These are phyloP conservation scores for Macroventuria anomochaeta DNA, from an alignment of 2,329 filamentous ascomycete genomes.

Conservation along the genomic window DNA sequence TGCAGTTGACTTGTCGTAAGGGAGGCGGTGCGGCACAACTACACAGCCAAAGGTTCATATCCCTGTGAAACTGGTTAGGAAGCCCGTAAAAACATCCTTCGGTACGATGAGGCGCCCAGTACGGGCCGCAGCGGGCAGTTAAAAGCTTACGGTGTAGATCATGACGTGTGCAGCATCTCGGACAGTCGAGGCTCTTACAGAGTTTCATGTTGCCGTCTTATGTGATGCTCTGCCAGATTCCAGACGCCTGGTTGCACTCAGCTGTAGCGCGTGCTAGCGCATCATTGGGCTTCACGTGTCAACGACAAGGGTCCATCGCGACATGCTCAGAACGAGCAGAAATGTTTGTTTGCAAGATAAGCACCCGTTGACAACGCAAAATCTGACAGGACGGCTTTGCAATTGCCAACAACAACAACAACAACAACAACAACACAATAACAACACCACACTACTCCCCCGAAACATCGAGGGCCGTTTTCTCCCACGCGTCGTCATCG, in stretches of 20 bases:
- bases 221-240: neutral
- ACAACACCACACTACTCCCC: neutral
- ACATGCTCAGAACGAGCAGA: neutral
- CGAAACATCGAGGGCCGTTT: constrained; percentile 6
- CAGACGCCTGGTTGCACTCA: constrained; percentile 7
- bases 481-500: constrained; percentile 27
- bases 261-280: constrained; percentile 15
- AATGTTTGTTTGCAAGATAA: constrained; percentile 10
- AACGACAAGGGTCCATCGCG: constrained; percentile 4
- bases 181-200: neutral
- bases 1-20: neutral
- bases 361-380: neutral
- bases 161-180: constrained; percentile 8
- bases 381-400: neutral
- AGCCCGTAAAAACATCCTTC: constrained; percentile 1
- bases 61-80: neutral
- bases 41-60: neutral
- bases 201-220: neutral
- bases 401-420: constrained; percentile 1
- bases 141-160: neutral
- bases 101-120: constrained; percentile 13
- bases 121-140: constrained; percentile 17
- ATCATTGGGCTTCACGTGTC: constrained; percentile 8
- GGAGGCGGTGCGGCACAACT: neutral
- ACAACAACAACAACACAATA: no score